Evolutionary conservation across 345 rosid species (phyloP), one percentile per base, ranked within the genome.

Genomic region (Salix caprea): DNA sequence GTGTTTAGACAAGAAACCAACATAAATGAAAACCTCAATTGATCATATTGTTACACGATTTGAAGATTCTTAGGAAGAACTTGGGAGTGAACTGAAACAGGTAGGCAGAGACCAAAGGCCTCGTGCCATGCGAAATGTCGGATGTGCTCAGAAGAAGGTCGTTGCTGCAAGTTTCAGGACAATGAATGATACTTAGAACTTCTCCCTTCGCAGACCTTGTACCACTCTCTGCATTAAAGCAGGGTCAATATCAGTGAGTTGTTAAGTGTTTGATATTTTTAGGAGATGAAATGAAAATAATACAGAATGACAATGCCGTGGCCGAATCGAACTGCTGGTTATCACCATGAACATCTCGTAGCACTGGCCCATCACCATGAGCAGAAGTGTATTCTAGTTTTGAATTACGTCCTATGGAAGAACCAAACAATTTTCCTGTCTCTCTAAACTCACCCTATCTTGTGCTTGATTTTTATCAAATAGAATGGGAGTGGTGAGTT

Each of bases 221-320:
- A 32, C 56, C 19, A 39, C 36, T 28, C 14, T 32, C 10, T 37
- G 50, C 39, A 30, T 54, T n/a, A 15, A 65, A 54, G 48, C 71
- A 71, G 58, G 30, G 84, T 84, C 85, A 12, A 74, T 68, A 16
- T 79, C 83, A 74, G 36, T 48, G 36, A 84, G 81, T 39, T 81
- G 81, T 65, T 23, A 24, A 23, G 21, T 62, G 46, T 34, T 67
- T 19, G 34, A 4, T n/a, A 5, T 30, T 13, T 71, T n/a, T 15
- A 58, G 68, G 24, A 30, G 72, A 80, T 52, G 34, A 16, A 32
- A 75, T 50, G 11, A 23, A 19, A 46, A 7, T 48, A 46, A 36
- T 40, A 62, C 61, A 60, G 26, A 10, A 44, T 34, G 74, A 68
- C 74, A 14, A 42, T 26, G 24, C 0, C 2, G 4, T 4, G 7